phyloP scores from a whole-genome alignment of 345 rosid species.

The Camelina sativa region DNA sequence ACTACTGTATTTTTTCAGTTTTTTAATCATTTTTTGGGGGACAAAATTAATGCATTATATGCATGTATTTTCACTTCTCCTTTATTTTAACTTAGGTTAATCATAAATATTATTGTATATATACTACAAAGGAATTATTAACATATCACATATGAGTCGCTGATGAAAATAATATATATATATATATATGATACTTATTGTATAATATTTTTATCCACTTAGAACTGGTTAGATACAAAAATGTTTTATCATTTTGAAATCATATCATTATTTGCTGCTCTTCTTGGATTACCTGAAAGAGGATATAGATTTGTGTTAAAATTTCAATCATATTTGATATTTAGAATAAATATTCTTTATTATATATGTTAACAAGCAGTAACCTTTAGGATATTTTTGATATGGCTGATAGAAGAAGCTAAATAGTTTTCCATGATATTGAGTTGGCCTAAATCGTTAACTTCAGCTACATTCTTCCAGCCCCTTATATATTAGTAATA shows the following conservation, averaged over 20 bases:
- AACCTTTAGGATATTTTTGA: not conserved
- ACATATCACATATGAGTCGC: not conserved
- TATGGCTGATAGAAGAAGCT: not conserved
- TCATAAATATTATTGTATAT: too few relatives aligned
- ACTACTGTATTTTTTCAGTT: too few relatives aligned
- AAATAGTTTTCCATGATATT: constrained; percentile 15
- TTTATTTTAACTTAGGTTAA: too few relatives aligned
- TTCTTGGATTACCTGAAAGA: constrained; percentile 12
- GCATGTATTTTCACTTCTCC: too few relatives aligned
- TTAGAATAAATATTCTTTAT: not conserved
- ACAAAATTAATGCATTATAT: too few relatives aligned
- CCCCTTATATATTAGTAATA: constrained; percentile 5
- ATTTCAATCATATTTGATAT: not conserved
- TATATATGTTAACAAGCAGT: not conserved
- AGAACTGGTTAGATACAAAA: not conserved
- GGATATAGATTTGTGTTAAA: not conserved
- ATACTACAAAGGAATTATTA: not conserved
- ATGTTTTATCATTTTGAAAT: not conserved
- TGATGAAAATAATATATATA: not conserved
- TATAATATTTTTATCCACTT: not conserved
- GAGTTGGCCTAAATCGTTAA: constrained; percentile 21
- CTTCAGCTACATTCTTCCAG: not conserved
- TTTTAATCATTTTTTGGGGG: too few relatives aligned
- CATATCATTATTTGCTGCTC: not conserved
- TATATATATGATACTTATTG: not conserved